Evolutionary conservation across 192 early-diverging fungal genomes (phyloP).

Genomic region (Rhizoclosmatium globosum): DNA sequence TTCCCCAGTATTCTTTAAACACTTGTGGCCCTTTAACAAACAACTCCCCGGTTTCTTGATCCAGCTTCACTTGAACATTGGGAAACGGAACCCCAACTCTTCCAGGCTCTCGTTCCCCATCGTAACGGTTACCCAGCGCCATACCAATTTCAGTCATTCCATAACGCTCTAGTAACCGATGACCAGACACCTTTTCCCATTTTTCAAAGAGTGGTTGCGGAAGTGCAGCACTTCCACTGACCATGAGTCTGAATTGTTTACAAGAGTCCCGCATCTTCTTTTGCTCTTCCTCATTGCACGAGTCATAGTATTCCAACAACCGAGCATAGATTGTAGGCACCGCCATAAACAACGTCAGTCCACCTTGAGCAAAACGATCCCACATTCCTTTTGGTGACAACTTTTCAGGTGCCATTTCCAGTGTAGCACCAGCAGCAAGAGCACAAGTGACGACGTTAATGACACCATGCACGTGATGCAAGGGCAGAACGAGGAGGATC

Average conservation of each 20-base stretch:
- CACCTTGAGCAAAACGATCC: slow-evolving; percentile 65
- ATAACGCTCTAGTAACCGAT: slow-evolving; percentile 83
- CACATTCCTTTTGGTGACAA: slow-evolving; percentile 75
- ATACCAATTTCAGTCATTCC: slow-evolving; percentile 94
- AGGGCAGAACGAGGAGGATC: slow-evolving; percentile 81
- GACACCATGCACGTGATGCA: slow-evolving; percentile 81
- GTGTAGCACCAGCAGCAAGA: slow-evolving; percentile 74
- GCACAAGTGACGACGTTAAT: slow-evolving; percentile 74
- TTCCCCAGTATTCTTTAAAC: slow-evolving; percentile 80
- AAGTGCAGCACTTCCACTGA: slow-evolving; percentile 77
- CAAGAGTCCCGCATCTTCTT: slow-evolving; percentile 55
- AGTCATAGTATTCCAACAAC: slow-evolving; percentile 66
- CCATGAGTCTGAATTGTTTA: slow-evolving; percentile 76
- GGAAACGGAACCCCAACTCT: slow-evolving; percentile 82
- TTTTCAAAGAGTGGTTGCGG: slow-evolving; percentile 70
- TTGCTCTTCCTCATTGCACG: slow-evolving; percentile 51
- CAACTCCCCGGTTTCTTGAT: slow-evolving; percentile 73
- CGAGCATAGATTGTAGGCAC: slow-evolving; percentile 91
- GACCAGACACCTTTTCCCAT: slow-evolving; percentile 80
- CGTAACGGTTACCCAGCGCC: slow-evolving; percentile 75
- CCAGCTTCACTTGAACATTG: slow-evolving; percentile 67
- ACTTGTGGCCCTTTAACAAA: slow-evolving; percentile 77
- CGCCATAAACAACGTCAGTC: slow-evolving; percentile 84
- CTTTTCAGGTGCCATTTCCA: slow-evolving; percentile 73
- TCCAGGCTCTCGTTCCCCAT: slow-evolving; percentile 53